These are phyloP conservation scores for Capsella rubella DNA, from an alignment of 441 rosid species.

Conservation along the genomic window DNA sequence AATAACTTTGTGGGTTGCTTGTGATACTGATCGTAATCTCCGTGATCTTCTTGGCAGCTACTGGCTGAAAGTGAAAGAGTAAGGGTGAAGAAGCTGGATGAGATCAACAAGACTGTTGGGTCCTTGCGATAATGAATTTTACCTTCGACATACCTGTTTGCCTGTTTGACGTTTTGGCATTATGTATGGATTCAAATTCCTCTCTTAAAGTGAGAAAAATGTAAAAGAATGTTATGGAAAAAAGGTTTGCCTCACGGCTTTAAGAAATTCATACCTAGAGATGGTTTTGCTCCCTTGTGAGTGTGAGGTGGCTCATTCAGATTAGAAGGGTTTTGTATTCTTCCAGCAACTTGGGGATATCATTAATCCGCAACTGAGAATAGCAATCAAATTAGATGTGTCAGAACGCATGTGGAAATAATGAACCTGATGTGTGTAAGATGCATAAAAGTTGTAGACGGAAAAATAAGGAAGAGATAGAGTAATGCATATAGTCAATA, in stretches of 20 bases:
- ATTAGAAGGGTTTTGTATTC: constrained; percentile 67
- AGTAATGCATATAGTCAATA: constrained; percentile 11
- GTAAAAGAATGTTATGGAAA: constrained; percentile 11
- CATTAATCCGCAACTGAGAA: constrained; percentile 81
- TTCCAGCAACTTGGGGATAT: constrained; percentile 75
- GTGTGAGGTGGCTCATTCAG: constrained; percentile 42
- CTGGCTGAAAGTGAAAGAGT: constrained; percentile 62
- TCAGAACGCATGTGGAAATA: constrained; percentile 3
- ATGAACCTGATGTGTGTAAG: background rate
- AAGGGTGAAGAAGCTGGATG: constrained; percentile 68
- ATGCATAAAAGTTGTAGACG: constrained; percentile 4
- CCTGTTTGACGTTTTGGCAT: background rate
- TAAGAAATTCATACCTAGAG: constrained; percentile 22
- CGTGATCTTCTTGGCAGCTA: constrained; percentile 48
- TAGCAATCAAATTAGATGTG: constrained; percentile 29
- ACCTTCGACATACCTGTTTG: constrained; percentile 5
- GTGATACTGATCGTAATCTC: constrained; percentile 11
- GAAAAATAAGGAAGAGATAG: background rate
- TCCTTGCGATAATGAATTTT: constrained; percentile 35
- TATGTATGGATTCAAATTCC: background rate
- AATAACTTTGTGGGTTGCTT: constrained; percentile 7
- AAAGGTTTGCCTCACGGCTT: constrained; percentile 15
- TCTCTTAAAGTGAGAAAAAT: background rate
- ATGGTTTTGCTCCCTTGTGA: constrained; percentile 7
- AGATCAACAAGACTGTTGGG: constrained; percentile 58